Conservation (phyloP, 805 yeast genomes). For the Candida golubevii region DNA sequence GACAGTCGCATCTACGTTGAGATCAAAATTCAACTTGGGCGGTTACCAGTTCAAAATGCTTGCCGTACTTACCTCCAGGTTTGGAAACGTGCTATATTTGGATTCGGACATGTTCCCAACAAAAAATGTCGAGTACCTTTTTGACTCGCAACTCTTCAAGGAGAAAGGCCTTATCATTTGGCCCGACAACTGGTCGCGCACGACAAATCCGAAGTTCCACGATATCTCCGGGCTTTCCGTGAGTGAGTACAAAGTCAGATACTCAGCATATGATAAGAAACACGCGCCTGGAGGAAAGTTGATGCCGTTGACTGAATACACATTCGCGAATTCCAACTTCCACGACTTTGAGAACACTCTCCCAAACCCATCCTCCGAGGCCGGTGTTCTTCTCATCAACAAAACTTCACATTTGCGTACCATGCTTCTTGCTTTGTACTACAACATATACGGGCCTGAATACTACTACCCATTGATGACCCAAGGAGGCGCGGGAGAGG, state of each 20-base stretch:
- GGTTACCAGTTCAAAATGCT: conserved; percentile 52
- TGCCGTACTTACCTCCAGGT: conserved; percentile 59
- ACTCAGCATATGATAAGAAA: conserved; percentile 32
- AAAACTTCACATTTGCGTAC: conserved; percentile 58
- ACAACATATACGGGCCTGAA: conserved; percentile 61
- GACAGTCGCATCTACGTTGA: conserved; percentile 14
- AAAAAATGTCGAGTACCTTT: conserved; percentile 41
- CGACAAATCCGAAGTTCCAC: conserved; percentile 57
- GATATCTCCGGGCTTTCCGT: conserved; percentile 46
- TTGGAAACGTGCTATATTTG: conserved; percentile 44
- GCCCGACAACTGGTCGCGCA: conserved; percentile 73
- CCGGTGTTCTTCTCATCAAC: conserved; percentile 64
- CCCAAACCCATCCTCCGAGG: conserved; percentile 65
- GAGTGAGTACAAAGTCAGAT: conserved; percentile 30
- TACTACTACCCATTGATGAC: conserved; percentile 65
- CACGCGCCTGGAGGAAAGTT: conserved; percentile 25
- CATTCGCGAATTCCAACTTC: conserved; percentile 34
- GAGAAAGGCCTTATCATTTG: conserved; percentile 49
- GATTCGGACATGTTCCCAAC: conserved; percentile 52
- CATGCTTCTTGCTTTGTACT: conserved; percentile 55
- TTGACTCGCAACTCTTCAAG: conserved; percentile 42
- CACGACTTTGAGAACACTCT: conserved; percentile 63
- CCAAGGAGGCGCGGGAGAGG: conserved; percentile 75
- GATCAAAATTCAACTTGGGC: conserved; percentile 25
- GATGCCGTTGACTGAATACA: conserved; percentile 21